Percentiles rank a stretch among this genome's conserved stretches.
These are phyloP conservation scores for Bretschneidera sinensis DNA, from an alignment of 345 rosid species.

Conservation along the genomic window DNA sequence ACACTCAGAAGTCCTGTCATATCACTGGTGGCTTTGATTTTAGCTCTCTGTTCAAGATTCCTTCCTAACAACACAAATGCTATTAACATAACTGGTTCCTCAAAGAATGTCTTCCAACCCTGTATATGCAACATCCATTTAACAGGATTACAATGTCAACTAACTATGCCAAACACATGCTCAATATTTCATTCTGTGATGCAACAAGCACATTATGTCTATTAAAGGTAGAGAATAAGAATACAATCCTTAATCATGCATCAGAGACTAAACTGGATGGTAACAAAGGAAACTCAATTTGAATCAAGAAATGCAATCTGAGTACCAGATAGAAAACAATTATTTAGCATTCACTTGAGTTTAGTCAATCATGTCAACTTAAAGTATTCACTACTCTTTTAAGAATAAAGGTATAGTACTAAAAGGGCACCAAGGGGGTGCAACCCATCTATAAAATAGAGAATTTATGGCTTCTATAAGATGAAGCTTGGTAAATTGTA, in stretches of 20 bases:
- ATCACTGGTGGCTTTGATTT: conserved; percentile 95
- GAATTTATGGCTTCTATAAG: no score
- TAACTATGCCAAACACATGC: conserved; percentile 1
- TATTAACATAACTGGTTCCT: conserved; percentile 93
- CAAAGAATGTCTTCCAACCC: conserved; percentile 98
- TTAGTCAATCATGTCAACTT: no score
- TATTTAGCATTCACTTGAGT: no score
- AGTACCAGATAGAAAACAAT: no score
- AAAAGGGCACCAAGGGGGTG: no score
- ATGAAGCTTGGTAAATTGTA: no score
- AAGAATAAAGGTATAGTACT: no score
- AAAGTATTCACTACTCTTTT: no score
- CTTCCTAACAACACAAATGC: conserved; percentile 94
- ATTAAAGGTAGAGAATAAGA: background rate
- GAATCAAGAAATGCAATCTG: no score
- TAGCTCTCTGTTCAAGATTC: conserved; percentile 97
- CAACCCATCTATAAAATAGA: no score
- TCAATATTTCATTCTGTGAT: conserved; percentile 7
- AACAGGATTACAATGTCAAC: conserved; percentile 15
- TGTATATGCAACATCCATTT: conserved; percentile 30
- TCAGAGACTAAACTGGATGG: background rate
- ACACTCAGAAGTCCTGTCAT: conserved; percentile 90
- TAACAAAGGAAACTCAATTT: no score
- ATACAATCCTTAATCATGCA: background rate
- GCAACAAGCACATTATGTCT: conserved; percentile 2